A percentile compares a stretch with the other conserved stretches of the same genome.
Evolutionary conservation across 805 yeast species (phyloP).

Genomic region (Schizosaccharomyces octosporus): DNA sequence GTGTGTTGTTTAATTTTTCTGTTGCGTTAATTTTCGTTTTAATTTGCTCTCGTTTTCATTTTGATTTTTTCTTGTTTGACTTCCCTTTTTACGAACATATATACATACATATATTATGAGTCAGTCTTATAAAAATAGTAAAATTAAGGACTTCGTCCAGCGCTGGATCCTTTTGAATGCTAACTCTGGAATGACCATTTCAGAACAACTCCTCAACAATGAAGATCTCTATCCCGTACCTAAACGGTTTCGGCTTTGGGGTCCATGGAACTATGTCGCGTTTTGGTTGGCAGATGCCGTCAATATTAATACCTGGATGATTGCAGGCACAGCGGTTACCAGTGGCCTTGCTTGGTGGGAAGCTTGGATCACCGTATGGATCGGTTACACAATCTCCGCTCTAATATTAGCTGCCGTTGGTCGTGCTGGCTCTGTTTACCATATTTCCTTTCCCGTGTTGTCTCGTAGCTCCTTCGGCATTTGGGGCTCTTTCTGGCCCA

Average conservation of each 20-base stretch:
- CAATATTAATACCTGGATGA: constrained; percentile 76
- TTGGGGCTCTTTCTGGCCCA: constrained; percentile 75
- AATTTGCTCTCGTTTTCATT: too few relatives aligned
- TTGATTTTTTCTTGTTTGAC: too few relatives aligned
- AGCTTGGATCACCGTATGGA: constrained; percentile 70
- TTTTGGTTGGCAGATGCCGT: constrained; percentile 82
- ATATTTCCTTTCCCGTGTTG: constrained; percentile 63
- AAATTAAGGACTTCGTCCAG: too few relatives aligned
- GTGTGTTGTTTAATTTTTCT: too few relatives aligned
- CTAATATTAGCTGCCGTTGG: constrained; percentile 36
- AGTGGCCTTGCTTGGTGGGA: constrained; percentile 78
- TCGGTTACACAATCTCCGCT: constrained; percentile 53
- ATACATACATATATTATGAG: too few relatives aligned
- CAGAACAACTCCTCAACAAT: not conserved
- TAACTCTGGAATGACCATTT: not conserved
- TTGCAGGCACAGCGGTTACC: constrained; percentile 62
- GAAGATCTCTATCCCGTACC: not conserved
- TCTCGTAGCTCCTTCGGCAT: constrained; percentile 67
- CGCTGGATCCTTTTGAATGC: not conserved
- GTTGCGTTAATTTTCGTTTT: too few relatives aligned
- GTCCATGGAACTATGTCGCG: constrained; percentile 28
- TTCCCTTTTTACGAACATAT: too few relatives aligned
- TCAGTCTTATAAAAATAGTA: too few relatives aligned
- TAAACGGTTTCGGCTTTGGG: not conserved
- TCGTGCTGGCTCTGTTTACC: constrained; percentile 47